Conservation (phyloP, 1,139 yeast species). For the Yamadazyma songkhlaensis region DNA sequence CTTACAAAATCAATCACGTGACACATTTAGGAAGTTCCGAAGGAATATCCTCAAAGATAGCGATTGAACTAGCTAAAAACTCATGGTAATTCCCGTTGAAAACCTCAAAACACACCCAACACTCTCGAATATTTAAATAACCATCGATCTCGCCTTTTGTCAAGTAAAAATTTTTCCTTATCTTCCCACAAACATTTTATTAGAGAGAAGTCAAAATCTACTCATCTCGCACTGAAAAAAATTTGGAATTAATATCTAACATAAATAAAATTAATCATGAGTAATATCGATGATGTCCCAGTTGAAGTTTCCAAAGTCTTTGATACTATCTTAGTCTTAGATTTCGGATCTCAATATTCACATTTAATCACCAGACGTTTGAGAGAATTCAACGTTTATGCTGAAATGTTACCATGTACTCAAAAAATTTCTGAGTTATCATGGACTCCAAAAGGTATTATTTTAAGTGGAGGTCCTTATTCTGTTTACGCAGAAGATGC, state of each 20-base stretch:
- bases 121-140: no score
- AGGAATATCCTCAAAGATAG: background rate
- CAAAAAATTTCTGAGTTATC: slow-evolving; percentile 88
- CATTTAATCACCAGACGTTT: slow-evolving; percentile 96
- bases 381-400: slow-evolving; percentile 96
- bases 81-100: no score
- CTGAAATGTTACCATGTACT: slow-evolving; percentile 99
- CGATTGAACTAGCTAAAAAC: background rate
- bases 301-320: slow-evolving; percentile 76
- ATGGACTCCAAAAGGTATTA: slow-evolving; percentile 97
- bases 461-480: slow-evolving; percentile 96
- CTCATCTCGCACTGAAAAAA: slow-evolving; percentile 4
- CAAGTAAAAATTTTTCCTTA: no score
- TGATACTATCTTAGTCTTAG: slow-evolving; percentile 95
- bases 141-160: no score
- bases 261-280: background rate
- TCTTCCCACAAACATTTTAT: background rate
- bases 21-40: background rate
- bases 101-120: no score
- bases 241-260: slow-evolving; percentile 1
- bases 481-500: slow-evolving; percentile 94
- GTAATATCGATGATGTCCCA: slow-evolving; percentile 33
- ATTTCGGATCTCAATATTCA: slow-evolving; percentile 97
- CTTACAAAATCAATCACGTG: background rate
- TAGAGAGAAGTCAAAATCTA: slow-evolving; percentile 1